A percentile compares a stretch with the other conserved stretches of the same genome.
Evolutionary conservation across 2,329 filamentous ascomycete genomes (phyloP).

Genomic region (Celoporthe dispersa): DNA sequence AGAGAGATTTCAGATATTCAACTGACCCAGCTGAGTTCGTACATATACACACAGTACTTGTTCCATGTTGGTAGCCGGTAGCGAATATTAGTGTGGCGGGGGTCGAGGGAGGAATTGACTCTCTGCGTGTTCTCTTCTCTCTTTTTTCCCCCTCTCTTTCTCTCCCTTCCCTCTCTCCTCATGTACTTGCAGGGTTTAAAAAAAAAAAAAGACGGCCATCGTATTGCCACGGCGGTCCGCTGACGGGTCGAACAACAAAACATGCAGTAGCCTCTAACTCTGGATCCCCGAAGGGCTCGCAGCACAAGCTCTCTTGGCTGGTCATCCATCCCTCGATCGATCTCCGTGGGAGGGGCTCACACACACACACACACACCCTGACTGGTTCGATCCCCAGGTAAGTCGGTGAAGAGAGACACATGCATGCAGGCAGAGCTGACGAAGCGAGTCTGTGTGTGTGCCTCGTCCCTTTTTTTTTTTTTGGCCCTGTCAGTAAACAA

Average conservation of each 20-base stretch:
- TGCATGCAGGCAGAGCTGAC: too few species aligned
- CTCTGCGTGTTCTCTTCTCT: background rate
- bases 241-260: background rate
- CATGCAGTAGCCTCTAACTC: background rate
- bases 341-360: too few species aligned
- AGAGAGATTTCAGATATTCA: background rate
- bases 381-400: background rate
- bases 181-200: too few species aligned
- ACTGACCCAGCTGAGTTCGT: background rate
- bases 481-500: too few species aligned
- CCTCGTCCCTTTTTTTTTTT: too few species aligned
- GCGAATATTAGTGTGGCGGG: background rate
- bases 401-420: background rate
- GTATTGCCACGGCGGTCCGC: background rate
- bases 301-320: background rate
- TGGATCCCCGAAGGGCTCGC: background rate
- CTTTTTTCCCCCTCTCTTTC: background rate
- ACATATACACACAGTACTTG: background rate
- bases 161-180: too few species aligned
- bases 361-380: too few species aligned
- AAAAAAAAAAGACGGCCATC: background rate
- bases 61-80: background rate
- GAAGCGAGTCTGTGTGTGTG: too few species aligned
- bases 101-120: background rate
- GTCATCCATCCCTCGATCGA: too few species aligned